Evolutionary conservation across 768 basidiomycete genomes (phyloP), one percentile per base, ranked within the genome.

Genomic region (Coprinopsis strossmayeri): DNA sequence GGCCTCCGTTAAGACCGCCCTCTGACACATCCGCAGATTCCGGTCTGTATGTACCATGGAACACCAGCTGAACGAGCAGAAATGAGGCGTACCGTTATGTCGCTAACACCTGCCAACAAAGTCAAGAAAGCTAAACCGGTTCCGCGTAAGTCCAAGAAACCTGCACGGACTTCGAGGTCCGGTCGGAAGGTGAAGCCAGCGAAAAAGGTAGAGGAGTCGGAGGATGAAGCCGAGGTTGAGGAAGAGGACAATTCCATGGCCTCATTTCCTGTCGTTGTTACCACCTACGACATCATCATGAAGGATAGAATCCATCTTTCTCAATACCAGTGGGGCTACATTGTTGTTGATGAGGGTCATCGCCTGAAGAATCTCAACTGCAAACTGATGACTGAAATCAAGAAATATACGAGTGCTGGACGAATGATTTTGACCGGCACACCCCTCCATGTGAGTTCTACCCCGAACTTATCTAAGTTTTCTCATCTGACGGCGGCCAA

Each of bases 281-380:
- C 94, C 3, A 96, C 91, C 1, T 95, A 92, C 63, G 89, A 98
- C 61, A 88, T 97, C 62, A 80, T 93, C 55, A 94, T 93, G 59
- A 86, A 79, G 51, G 88, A 96, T 63, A 78, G 83, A 25, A 65
- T 71, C 30, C 76, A 83, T 56, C 74, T 77, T 25, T 55, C 65
- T 0, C 75, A 74, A 50, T 88, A 87, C 61, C 67, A 78, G 35
- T 91, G 87, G 86, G 82, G 88, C 21, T 96, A 94, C 61, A 91
- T 98, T 61, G 90, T 98, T 51, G 95, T 99, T 2, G 91, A 94
- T 61, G 91, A 95, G 66, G 91, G 95, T 0, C 96, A 99, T 65
- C 74, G 95, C 20, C 64, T 99, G 61, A 98, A 98, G 72, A 99
- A 99, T 59, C 72, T 95, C 50, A 80, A 97, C 59, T 92, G 91